Evolutionary conservation across 2,329 filamentous ascomycete species (phyloP), one percentile per base, ranked within the genome.

Genomic region (Diaporthe citriasiana): DNA sequence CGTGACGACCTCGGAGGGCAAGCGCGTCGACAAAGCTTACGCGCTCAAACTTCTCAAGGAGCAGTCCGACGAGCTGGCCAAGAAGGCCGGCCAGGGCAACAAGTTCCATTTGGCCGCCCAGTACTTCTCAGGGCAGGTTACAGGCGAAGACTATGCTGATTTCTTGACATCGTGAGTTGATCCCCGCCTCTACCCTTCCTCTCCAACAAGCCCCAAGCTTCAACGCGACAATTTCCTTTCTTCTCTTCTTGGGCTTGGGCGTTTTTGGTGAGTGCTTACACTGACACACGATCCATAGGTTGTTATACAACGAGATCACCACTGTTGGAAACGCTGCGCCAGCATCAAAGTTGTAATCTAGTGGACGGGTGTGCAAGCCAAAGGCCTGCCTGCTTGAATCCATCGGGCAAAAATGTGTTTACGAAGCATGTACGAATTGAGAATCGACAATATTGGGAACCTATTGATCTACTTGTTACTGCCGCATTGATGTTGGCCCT

Each of bases 121-220:
- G 85, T 98, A 98, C 86, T 98, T 98, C 81, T 91, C 94, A 45
- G 88, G 91, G 59, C 97, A 99, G 88, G 93, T 98, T 73, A 98
- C 96, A 4, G 97, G 97, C 73, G 97, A 98, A 88, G 95, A 98
- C 78, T 98, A 98, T 83, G 95, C 95, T 17, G 97, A 99, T 84
- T 98, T 98, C 87, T 85, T 99, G 87, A 98, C 95, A 10, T 86
- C 87, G 92, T 94, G 87, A 89, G 93, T 45, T 53, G 33, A 86
- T 70, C 4, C 38, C 22, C 33, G 50, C 15, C 2, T 5, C 59
- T 40, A 30, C n/a, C 33, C 35, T 40, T 22, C n/a, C 15, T n/a
- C 45, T 50, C 4, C 22, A 22, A n/a, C 17, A 19, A 9, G 45
- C 9, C 22, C n/a, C n/a, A n/a, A n/a, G n/a, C n/a, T n/a, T n/a